Percentiles rank a stretch among this genome's conserved stretches.
Conservation (phyloP, 1,139 yeast genomes). For the Ogataea hybrid region DNA sequence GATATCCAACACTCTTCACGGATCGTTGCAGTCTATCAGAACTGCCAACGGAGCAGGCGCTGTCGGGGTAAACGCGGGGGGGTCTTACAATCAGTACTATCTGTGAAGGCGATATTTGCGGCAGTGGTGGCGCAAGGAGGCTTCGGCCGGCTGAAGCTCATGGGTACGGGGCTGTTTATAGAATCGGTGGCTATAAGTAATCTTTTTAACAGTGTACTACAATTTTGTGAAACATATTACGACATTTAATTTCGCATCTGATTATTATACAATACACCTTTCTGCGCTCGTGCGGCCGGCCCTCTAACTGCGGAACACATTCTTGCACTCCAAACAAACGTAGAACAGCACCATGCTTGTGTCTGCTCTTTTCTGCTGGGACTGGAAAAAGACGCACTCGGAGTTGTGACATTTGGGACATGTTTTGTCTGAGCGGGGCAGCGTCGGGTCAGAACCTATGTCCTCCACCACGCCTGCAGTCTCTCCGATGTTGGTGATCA, state of each 20-base stretch:
- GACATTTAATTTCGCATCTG: not conserved
- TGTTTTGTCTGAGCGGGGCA: conserved; percentile 90
- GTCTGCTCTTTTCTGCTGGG: conserved; percentile 92
- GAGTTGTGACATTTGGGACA: conserved; percentile 87
- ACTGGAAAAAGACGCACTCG: conserved; percentile 95
- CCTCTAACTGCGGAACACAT: conserved; percentile 49
- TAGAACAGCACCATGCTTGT: conserved; percentile 94
- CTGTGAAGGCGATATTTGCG: conserved; percentile 2
- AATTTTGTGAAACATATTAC: not conserved
- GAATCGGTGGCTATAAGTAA: not conserved
- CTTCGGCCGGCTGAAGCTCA: not conserved
- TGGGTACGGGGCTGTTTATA: not conserved
- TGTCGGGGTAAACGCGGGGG: conserved; percentile 31
- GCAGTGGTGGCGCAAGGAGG: not conserved
- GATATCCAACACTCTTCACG: conserved; percentile 19
- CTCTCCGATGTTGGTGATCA: conserved; percentile 85
- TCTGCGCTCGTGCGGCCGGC: not conserved
- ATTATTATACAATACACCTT: not conserved
- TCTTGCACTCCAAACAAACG: conserved; percentile 85
- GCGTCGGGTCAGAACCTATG: conserved; percentile 93
- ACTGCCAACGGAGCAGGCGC: conserved; percentile 2
- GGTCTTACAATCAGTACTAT: conserved; percentile 20
- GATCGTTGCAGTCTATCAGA: conserved; percentile 21
- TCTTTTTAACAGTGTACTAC: not conserved
- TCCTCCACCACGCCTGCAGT: conserved; percentile 98